Evolutionary conservation across 2,329 filamentous ascomycete genomes (phyloP).

Genomic region (Aaosphaeria pasadenensis): DNA sequence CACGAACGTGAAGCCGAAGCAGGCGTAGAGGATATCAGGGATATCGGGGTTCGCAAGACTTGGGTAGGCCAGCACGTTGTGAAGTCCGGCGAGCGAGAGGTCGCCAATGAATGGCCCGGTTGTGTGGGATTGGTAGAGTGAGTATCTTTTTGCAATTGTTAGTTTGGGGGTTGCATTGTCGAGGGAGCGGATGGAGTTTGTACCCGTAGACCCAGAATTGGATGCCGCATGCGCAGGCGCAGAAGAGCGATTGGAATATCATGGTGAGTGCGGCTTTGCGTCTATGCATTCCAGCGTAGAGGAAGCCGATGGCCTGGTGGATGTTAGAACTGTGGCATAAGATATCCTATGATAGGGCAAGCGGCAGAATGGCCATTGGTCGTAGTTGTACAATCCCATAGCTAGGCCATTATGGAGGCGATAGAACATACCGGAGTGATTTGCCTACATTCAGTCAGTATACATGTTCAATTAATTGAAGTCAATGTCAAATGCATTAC

Average conservation of each 20-base stretch:
- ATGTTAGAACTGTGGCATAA: neutral
- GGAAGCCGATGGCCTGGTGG: slow-evolving; percentile 27
- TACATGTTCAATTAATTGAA: neutral
- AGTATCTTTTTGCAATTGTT: slow-evolving; percentile 20
- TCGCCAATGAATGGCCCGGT: slow-evolving; percentile 26
- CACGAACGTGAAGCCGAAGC: slow-evolving; percentile 34
- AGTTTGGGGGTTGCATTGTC: neutral
- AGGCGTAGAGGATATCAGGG: slow-evolving; percentile 31
- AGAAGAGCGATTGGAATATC: slow-evolving; percentile 49
- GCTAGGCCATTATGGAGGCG: neutral
- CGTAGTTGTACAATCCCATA: neutral
- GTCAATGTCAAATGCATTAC: slow-evolving; percentile 1
- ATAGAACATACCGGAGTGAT: slow-evolving; percentile 19
- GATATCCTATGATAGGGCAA: neutral
- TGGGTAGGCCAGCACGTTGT: slow-evolving; percentile 26
- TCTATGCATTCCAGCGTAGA: slow-evolving; percentile 34
- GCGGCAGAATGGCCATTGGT: too few relatives aligned
- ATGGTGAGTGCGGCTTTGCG: slow-evolving; percentile 41
- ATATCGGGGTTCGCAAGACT: slow-evolving; percentile 32
- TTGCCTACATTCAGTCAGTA: slow-evolving; percentile 16
- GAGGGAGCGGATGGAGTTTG: neutral
- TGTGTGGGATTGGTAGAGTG: slow-evolving; percentile 39
- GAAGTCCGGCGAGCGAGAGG: slow-evolving; percentile 27
- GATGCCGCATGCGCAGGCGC: slow-evolving; percentile 44
- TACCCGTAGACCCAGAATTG: slow-evolving; percentile 50